Base-by-base conservation (phyloP, 352 stramenopile genomes). In the Pythium guiyangense region DNA sequence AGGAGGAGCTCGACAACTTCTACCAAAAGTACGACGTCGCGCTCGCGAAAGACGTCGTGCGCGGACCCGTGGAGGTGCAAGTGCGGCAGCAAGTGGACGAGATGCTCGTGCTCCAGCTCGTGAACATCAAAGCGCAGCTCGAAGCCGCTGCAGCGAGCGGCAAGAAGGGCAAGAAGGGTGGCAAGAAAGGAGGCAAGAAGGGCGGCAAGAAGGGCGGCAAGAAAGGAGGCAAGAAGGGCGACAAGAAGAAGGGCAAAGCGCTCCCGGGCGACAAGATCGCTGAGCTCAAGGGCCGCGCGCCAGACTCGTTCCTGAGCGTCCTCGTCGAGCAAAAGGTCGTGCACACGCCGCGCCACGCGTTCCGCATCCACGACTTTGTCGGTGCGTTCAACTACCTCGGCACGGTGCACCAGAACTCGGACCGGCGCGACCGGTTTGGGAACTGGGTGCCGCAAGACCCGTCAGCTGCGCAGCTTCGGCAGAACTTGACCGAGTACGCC, bases 1-100 rank as follows among this genome's bases (percentile, higher is more conserved):
- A 84, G 25, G 73, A 96, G 49, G 89, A 97, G 63, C 69, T 80
- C 18, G 73, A 94, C 68, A 97, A 97, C 61, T 95, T 97, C 62
- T 81, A 93, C 54, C 90, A 98, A 68, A 96, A 97, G 62, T 92
- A 98, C 57, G 94, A 98, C 60, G 78, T 94, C 4, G 77, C 91
- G 46, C 70, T 98, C 8, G 90, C 85, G 18, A 98, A 98, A 63
- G 75, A 94, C 56, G 86, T 94, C 9, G 85, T 97, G 18, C 88
- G 90, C 9, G 84, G 85, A 5, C 80, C 88, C 9, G 88, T 97
- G 20, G 81, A 96, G 55, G 69, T 78, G 8, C 82, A 97, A 51
- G 79, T 97, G 12, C 88, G 83, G 5, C 77, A 92, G 59, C 77
- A 96, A 70, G 92, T 98, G 50, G 94, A 98, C 54, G 88, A 97